Base-by-base conservation (phyloP, 306 rosid species). In the Trichosanthes truncata region DNA sequence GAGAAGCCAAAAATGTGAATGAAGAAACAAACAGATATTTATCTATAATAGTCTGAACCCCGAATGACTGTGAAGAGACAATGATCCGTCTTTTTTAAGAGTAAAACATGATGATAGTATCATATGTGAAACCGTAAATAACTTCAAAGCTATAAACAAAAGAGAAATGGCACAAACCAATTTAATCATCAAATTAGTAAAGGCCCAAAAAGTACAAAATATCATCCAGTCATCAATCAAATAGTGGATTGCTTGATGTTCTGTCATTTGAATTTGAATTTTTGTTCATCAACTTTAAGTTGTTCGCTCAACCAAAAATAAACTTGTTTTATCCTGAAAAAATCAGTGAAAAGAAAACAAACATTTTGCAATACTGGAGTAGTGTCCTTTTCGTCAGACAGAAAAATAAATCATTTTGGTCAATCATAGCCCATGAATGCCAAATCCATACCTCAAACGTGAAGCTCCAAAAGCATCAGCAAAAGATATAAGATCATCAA, bases 381-480 rank as follows among this genome's bases (percentile, higher is more conserved):
- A 41, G 76, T 9, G 33, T 17, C n/a, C n/a, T 26, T 48, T 15
- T 45, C 57, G 3, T 23, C 23, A 36, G 1, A 46, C 26, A 1
- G 20, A 72, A 43, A 41, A 25, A 23, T 14, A 45, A 13, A 25
- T 45, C 53, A 72, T 46, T 45, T 45, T 25, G 38, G 57, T 46
- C 33, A 73, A 26, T 48, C 23, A 73, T 3, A 73, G 48, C 60
- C 55, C 11, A 45, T 4, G 3, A 41, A 72, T 72, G 77, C 43
- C 23, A 29, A 48, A 52, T 52, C 26, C 31, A 52, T 81, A 96
- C 99, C 99, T 93, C 88, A 96, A 90, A 57, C 99, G 97, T 3
- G 91, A 87, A 87, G 98, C 99, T 83, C 99, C 99, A 87, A 93
- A 96, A 82, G 98, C 85, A 85, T 96, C 98, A 36, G 97, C 87